Base-by-base conservation (phyloP, 2,329 filamentous ascomycete species). In the Ophidiomyces ophidiicola region DNA sequence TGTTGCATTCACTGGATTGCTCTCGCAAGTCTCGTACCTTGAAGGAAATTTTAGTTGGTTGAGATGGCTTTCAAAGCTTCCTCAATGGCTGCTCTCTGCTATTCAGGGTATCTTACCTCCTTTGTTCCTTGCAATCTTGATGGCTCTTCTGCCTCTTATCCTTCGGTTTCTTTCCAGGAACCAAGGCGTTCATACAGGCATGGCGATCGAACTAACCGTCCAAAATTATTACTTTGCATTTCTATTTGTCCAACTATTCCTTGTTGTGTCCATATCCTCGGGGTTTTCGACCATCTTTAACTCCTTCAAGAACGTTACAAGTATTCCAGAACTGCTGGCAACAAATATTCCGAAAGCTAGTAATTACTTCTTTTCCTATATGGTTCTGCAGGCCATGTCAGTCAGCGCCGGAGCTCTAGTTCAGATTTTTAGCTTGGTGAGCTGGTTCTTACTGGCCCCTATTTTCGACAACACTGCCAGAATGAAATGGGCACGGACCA, bases 331-430 rank as follows among this genome's bases (percentile, higher is more conserved):
- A 12, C 69, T 82, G 0, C 65, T 98, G 19, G 88, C 88, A 0
- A 58, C 68, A 7, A 90, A 87, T 44, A 66, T 98, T 4, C 90
- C 90, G 1, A 82, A 76, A 49, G 80, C 87, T 0, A 82, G 85
- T 50, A 94, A 94, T 56, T 98, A 96, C 61, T 98, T 96, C 67
- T 96, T 94, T 69, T 88, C 85, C 1, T 98, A 98, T 71, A 87
- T 98, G 78, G 80, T 94, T 55, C 77, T 98, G 6, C 90, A 96
- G 53, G 85, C 87, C 0, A 70, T 96, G 51, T 86, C 84, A 46
- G 86, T 84, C 46, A 94, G 86, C 58, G 88, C 88, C 1, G 86
- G 82, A 58, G 88, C 84, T 1, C 67, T 96, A 3, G 67, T 94
- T 8, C 90, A 96, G 53, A 73, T 93, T 17, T 76, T 75, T n/a